Evolutionary conservation across 164 flowering plant genomes (phyloP).

Genomic region (Berberis vulgaris): DNA sequence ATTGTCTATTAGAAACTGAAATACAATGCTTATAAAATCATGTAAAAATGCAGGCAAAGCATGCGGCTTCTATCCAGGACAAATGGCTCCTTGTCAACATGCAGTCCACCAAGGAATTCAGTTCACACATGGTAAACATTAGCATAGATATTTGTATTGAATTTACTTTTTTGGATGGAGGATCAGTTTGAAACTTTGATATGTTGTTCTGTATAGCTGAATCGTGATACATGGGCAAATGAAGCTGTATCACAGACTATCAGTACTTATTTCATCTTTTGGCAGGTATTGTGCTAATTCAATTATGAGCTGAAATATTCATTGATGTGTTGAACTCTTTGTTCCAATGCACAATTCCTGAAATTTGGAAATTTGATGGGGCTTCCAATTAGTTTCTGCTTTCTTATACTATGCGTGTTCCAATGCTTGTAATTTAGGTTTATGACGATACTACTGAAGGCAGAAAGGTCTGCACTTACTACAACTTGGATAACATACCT

Average conservation of each 20-base stretch:
- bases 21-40: neutral
- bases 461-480: conserved; percentile 85
- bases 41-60: conserved; percentile 60
- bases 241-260: conserved; percentile 96
- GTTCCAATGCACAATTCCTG: too few species aligned
- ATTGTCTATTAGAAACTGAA: neutral
- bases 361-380: too few species aligned
- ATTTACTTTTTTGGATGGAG: neutral
- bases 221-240: conserved; percentile 97
- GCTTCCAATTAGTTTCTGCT: too few species aligned
- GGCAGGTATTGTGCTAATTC: conserved; percentile 59
- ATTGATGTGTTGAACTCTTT: too few species aligned
- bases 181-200: conserved; percentile 8
- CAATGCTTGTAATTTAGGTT: conserved; percentile 28
- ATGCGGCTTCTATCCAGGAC: conserved; percentile 58
- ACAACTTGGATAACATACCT: conserved; percentile 71
- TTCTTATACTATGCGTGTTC: too few species aligned
- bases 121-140: conserved; percentile 77
- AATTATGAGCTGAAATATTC: neutral
- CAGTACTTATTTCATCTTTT: conserved; percentile 76
- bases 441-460: conserved; percentile 94
- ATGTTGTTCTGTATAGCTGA: conserved; percentile 47
- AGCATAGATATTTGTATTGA: neutral
- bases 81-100: conserved; percentile 85
- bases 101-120: conserved; percentile 92